Base-by-base conservation (phyloP, 495 filamentous ascomycete species). In the Apiosordaria backusii region DNA sequence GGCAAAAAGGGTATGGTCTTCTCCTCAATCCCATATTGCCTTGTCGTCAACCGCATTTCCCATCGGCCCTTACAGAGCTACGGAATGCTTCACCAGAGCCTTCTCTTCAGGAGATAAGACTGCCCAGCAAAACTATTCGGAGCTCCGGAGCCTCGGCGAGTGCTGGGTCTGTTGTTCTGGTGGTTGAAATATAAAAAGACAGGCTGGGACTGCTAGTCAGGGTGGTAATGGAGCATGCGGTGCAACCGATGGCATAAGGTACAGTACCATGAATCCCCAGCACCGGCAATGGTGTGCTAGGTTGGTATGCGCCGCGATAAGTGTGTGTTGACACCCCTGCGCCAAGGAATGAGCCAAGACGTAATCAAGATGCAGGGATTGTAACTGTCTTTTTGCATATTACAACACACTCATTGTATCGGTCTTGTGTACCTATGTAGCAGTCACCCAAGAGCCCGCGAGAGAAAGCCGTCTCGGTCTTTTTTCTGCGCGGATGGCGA, bases 281-380 rank as follows among this genome's bases (percentile, higher is more conserved):
- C 35, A 45, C 35, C 35, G 35, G 35, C 35, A 45, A 45, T 13
- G 35, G 35, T 45, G 35, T 45, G 35, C 35, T 45, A 45, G 21
- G 57, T 18, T 59, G 21, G 57, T 27, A 25, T 2, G 35, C 35
- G 35, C 35, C 10, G 35, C 35, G 35, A 45, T 45, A 45, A 45
- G 35, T 45, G 35, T 45, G 6, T 10, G 35, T 45, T 13, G 35
- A 45, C 35, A 16, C 24, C 59, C 29, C 24, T 45, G 59, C 24
- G 59, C 59, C 59, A 61, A 61, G 59, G 59, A 25, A 35, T 1
- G 24, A 22, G 59, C 24, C 57, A 59, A 59, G 57, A 21, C 21
- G 16, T 24, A 59, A n/a, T 10, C 22, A 19, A 45, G 59, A 45
- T 61, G 59, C 59, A 61, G 25, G 59, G 59, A 61, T 61, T 61